These are phyloP conservation scores for Malassezia caprae DNA, from an alignment of 1,284 basidiomycete species.

Conservation along the genomic window DNA sequence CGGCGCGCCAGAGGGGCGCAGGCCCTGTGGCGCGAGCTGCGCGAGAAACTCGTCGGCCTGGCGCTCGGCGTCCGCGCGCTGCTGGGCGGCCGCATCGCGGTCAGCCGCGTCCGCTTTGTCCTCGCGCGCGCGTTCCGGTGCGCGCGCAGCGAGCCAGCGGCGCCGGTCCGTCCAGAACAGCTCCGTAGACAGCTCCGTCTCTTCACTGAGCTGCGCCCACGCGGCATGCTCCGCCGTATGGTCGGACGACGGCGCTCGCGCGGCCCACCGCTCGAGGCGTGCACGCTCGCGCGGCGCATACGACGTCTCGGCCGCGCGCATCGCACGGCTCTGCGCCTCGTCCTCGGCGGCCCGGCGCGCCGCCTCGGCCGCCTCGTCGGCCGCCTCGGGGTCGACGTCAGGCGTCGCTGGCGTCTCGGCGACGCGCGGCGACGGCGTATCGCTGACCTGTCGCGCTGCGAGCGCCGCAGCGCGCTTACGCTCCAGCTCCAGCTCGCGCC, in stretches of 20 bases:
- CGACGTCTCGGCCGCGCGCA: slow-evolving; percentile 11
- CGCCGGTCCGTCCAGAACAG: slow-evolving; percentile 18
- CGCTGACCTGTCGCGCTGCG: slow-evolving; percentile 16
- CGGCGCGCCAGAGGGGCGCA: slow-evolving; percentile 35
- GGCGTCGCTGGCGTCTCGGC: slow-evolving; percentile 1
- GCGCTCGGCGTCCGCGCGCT: slow-evolving; percentile 20
- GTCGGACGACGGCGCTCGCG: background rate
- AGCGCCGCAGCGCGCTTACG: slow-evolving; percentile 22
- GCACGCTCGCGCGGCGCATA: slow-evolving; percentile 25
- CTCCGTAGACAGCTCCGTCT: slow-evolving; percentile 15
- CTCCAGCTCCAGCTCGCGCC: slow-evolving; percentile 37
- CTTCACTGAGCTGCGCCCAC: slow-evolving; percentile 23
- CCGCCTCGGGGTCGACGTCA: slow-evolving; percentile 17
- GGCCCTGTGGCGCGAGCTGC: slow-evolving; percentile 31
- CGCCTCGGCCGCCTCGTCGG: slow-evolving; percentile 23
- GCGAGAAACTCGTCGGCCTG: slow-evolving; percentile 39
- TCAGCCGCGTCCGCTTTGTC: slow-evolving; percentile 29
- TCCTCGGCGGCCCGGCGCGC: background rate
- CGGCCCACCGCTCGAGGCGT: slow-evolving; percentile 32
- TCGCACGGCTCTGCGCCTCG: background rate
- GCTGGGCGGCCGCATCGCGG: slow-evolving; percentile 19
- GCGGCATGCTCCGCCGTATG: slow-evolving; percentile 3
- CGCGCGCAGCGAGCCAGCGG: slow-evolving; percentile 33
- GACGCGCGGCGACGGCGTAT: background rate
- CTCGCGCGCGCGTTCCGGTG: slow-evolving; percentile 21